Evolutionary conservation across 768 basidiomycete species (phyloP).

Genomic region (Serendipita indica): DNA sequence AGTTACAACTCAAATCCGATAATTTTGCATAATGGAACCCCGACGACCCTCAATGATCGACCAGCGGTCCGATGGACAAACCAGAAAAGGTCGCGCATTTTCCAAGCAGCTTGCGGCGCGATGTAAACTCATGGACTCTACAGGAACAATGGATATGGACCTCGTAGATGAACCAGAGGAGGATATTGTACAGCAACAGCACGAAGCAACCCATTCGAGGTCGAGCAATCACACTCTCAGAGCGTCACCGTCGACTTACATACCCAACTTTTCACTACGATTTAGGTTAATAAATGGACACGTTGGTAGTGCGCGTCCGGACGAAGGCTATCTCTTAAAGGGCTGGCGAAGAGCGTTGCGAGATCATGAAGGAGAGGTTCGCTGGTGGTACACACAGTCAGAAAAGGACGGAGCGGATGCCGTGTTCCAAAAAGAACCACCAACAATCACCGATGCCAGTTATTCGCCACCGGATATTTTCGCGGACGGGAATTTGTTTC

Average conservation of each 20-base stretch:
- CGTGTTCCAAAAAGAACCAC: neutral
- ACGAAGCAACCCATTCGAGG: slow-evolving; percentile 3
- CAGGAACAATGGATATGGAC: neutral
- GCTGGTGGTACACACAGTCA: slow-evolving; percentile 2
- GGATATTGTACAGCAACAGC: neutral
- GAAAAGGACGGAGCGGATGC: neutral
- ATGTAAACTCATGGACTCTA: neutral
- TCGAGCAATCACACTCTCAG: no score
- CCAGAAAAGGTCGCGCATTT: no score
- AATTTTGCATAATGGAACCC: no score
- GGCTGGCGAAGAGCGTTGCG: neutral
- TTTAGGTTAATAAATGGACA: neutral
- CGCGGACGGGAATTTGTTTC: neutral
- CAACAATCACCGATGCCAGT: neutral
- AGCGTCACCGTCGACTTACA: no score
- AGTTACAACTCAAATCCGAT: no score
- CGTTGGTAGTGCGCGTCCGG: neutral
- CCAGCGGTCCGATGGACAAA: no score
- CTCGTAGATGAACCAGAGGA: neutral
- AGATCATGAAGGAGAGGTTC: neutral
- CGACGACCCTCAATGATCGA: no score
- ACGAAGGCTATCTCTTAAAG: slow-evolving; percentile 4
- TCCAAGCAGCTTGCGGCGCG: no score
- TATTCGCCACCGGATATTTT: neutral
- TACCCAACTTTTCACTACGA: no score